Evolutionary conservation across 371 early-diverging fungal species (phyloP), one percentile per base, ranked within the genome.

Genomic region (Coemansia sp.): DNA sequence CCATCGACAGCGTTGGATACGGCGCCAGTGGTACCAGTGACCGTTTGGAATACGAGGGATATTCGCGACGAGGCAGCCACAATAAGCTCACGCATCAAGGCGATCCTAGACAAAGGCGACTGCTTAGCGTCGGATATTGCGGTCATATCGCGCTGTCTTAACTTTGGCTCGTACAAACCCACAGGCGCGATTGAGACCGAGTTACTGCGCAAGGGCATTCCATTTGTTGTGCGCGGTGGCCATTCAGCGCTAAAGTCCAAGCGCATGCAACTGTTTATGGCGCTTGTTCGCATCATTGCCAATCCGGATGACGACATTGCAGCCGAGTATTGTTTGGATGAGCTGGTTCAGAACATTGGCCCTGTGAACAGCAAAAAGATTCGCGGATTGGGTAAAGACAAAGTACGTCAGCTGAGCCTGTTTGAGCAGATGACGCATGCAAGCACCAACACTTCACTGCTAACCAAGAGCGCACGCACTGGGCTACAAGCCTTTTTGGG

Each of bases 81-180:
- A 4, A 79, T 88, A 2, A 85, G 82, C 11, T 50, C 67, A 5
- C 80, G 82, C 61, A 82, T 88, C 18, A 59, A 70, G 26, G 68
- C 72, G n/a, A 58, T 86, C 3, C 31, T 85, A 5, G 70, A 74
- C 69, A 72, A 24, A 60, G 78, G 48, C 74, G 81, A 27, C 26
- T 85, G 61, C 72, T 80, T 26, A 63, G 55, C 40, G 47, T 79
- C 63, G 66, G 89, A 88, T 59, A 80, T 88, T 56, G 86, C 86
- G 0, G 67, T 88, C 1, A 71, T 88, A 2, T 74, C 82, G 40
- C 80, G 81, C 2, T 68, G 64, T 26, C 61, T 80, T 16, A 61
- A 69, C 13, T 79, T 80, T 64, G 74, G 87, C 31, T 65, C 71
- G 61, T 81, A 83, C 59, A 78, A 63, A 2, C 74, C 83, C 18